These are phyloP conservation scores for Hericium coralloides DNA, from an alignment of 768 basidiomycete species.

Conservation along the genomic window DNA sequence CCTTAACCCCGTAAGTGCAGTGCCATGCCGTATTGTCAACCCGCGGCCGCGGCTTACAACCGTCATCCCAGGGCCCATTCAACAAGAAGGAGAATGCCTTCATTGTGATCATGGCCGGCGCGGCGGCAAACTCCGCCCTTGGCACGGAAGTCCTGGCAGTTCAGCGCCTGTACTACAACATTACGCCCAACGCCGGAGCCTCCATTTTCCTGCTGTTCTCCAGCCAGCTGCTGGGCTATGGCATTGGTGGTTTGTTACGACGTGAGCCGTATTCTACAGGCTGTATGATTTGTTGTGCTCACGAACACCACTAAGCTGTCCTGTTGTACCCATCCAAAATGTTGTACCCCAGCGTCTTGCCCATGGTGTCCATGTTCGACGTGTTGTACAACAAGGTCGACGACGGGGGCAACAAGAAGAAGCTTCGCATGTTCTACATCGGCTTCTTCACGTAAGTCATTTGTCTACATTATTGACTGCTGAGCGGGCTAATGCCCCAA, in stretches of 20 bases:
- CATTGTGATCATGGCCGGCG: constrained; percentile 48
- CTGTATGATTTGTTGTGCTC: not conserved
- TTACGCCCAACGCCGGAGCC: constrained; percentile 35
- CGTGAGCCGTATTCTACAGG: constrained; percentile 21
- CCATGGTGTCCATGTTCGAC: constrained; percentile 41
- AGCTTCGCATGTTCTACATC: constrained; percentile 41
- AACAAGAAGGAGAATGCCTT: constrained; percentile 55
- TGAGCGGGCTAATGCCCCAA: not conserved
- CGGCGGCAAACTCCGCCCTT: constrained; percentile 44
- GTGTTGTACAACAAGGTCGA: constrained; percentile 35
- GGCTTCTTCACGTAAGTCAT: constrained; percentile 26
- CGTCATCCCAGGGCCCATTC: constrained; percentile 36
- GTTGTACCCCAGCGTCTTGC: constrained; percentile 39
- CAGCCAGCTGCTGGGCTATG: constrained; percentile 36
- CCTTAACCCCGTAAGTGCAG: constrained; percentile 40
- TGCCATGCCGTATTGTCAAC: not conserved
- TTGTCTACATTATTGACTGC: not conserved
- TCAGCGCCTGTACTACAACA: constrained; percentile 35
- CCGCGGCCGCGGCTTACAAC: not conserved
- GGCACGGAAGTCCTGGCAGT: constrained; percentile 47
- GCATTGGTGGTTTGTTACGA: constrained; percentile 45
- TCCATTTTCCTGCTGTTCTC: constrained; percentile 36
- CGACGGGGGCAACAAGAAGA: constrained; percentile 25
- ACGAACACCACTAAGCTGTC: constrained; percentile 22
- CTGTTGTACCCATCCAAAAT: constrained; percentile 46